Evolutionary conservation across 2,329 filamentous ascomycete genomes (phyloP), one percentile per base, ranked within the genome.

Genomic region (Atkinsonella texensis): DNA sequence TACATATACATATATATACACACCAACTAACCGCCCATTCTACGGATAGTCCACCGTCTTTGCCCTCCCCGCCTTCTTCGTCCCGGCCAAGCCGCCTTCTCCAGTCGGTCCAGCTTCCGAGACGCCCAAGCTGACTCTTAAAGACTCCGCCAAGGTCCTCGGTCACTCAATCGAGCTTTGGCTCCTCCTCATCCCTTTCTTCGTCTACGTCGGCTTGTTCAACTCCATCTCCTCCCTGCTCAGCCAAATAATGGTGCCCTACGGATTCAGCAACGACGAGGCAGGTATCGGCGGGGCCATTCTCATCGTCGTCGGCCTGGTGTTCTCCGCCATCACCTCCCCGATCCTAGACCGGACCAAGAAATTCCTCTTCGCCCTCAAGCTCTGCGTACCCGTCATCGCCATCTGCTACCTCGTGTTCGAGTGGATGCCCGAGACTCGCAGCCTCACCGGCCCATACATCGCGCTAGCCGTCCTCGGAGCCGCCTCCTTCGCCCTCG

Each of bases 281-380:
- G 87, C 91, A 20, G 93, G 93, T 35, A 90, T 97, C 60, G 89
- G 84, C 11, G 93, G 93, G 56, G 93, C 87, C 0, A 68, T 97
- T 9, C 77, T 97, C 35, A 97, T 97, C 63, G 75, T 95, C 46
- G 87, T 93, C 50, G 93, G 93, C 9, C 80, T 98, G 1, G 74
- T 94, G 44, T 68, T 79, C 4, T 78, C 89, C 0, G 93, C 89
- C 13, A 73, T 95, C 55, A 76, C 81, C 0, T 87, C 84, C 0
- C 91, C 91, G 0, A 74, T 96, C 58, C 80, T 95, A 56, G 93
- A 97, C 70, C 80, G 84, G 49, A 90, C 83, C 52, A 94, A 96
- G 67, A 74, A 79, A 28, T 95, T 90, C 62, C 71, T 95, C 0
- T 64, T 78, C 4, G 79, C 83, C 23, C 82, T 94, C 66, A 88